phyloP scores from a whole-genome alignment of 495 filamentous ascomycete genomes.

The Penicillium parvum region DNA sequence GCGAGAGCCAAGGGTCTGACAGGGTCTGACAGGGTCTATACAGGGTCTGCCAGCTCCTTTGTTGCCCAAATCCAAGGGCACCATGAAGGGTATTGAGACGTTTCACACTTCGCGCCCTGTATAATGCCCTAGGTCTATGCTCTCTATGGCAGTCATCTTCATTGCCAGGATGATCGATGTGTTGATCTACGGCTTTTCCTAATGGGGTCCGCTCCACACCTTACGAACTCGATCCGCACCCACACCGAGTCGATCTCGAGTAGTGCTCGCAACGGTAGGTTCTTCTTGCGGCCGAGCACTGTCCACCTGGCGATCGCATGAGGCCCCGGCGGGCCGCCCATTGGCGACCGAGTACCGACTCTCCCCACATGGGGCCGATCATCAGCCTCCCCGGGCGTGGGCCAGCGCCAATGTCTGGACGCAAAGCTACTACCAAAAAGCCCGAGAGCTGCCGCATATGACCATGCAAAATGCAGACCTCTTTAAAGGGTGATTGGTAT shows the following conservation, averaged over 20 bases:
- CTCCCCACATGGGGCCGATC: conserved; percentile 17
- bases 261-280: neutral
- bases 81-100: too few species aligned
- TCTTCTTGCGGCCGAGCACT: conserved; percentile 8
- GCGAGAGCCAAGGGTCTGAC: too few species aligned
- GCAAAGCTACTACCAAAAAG: conserved; percentile 1
- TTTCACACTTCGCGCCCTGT: neutral
- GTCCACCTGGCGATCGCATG: conserved; percentile 11
- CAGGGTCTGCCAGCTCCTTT: neutral
- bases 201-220: neutral
- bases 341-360: conserved; percentile 8
- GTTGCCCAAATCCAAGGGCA: too few species aligned
- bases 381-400: conserved; percentile 14
- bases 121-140: neutral
- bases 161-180: neutral
- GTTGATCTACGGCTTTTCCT: neutral
- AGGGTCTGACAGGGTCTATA: neutral
- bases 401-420: neutral
- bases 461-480: neutral
- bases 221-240: neutral
- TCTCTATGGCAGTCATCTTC: neutral
- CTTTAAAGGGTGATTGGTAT: too few species aligned
- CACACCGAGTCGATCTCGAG: neutral
- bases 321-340: neutral
- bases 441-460: conserved; percentile 8